Base-by-base conservation (phyloP, 2,329 filamentous ascomycete species). In the Nemania serpens region DNA sequence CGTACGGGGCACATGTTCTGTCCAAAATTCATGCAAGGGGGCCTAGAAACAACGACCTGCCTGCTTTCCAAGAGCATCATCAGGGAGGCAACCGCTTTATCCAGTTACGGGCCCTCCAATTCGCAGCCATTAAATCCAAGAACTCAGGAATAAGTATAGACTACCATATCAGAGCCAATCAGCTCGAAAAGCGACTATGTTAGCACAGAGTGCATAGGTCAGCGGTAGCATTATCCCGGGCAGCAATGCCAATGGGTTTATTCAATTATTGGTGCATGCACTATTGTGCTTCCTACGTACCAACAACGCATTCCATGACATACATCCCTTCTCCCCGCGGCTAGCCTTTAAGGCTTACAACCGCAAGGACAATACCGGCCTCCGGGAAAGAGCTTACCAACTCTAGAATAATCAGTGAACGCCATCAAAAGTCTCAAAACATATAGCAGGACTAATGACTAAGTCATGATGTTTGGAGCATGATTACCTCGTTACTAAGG, bases 161-260 rank as follows among this genome's bases (percentile, higher is more conserved):
- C 25, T 29, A 29, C 25, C 22, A 47, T 20, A 22, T n/a, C 17
- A 2, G 17, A 39, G 20, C 45, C 58, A 47, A 47, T 58, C 55
- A 33, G 50, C 41, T 50, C 29, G 37, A 29, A 41, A 53, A 55
- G 50, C 58, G 45, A 42, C 33, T 34, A 39, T 36, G 2, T 34
- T 46, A 5, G 11, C 25, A 34, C 41, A 18, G 5, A 20, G 33
- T 42, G 29, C 41, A 37, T 36, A 20, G 59, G 33, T 52, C 41
- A 25, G 29, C 37, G 41, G 17, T 41, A 10, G 2, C 29, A 47
- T 47, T 45, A 22, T 48, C 13, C 18, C 45, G 22, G 22, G 37
- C 18, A 17, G 42, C 51, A 39, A 33, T n/a, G 13, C 42, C n/a
- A 15, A 20, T 41, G n/a, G 47, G 33, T 37, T 45, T 33, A n/a